These are phyloP conservation scores for Torrubiella hemipterigena DNA, from an alignment of 2,329 filamentous ascomycete species.

Conservation along the genomic window DNA sequence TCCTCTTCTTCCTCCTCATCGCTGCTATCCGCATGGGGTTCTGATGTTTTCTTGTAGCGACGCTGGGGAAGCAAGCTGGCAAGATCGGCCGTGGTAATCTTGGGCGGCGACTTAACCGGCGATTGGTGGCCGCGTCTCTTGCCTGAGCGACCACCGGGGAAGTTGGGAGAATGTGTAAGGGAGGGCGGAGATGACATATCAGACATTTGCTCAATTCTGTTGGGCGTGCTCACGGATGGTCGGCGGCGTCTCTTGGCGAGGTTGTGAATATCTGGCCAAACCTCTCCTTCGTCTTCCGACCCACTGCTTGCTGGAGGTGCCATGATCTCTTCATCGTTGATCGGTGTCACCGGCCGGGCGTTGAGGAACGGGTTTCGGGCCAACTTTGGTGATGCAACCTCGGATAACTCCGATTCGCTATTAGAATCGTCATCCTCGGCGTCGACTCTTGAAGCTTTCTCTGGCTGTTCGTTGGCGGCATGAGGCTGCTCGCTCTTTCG, in stretches of 20 bases:
- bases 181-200: slow-evolving; percentile 53
- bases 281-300: slow-evolving; percentile 28
- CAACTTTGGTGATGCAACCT: slow-evolving; percentile 22
- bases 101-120: slow-evolving; percentile 20
- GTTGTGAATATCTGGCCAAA: slow-evolving; percentile 40
- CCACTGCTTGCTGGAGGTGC: slow-evolving; percentile 45
- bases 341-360: slow-evolving; percentile 27
- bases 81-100: slow-evolving; percentile 42
- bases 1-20: slow-evolving; percentile 44
- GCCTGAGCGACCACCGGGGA: slow-evolving; percentile 15
- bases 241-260: slow-evolving; percentile 34
- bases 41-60: slow-evolving; percentile 26
- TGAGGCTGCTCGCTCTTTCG: slow-evolving; percentile 41
- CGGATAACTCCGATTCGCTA: slow-evolving; percentile 26
- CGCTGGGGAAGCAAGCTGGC: slow-evolving; percentile 42
- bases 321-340: slow-evolving; percentile 35
- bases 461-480: slow-evolving; percentile 22
- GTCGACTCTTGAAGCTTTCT: slow-evolving; percentile 20
- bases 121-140: slow-evolving; percentile 19
- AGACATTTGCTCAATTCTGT: slow-evolving; percentile 27
- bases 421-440: slow-evolving; percentile 11
- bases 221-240: slow-evolving; percentile 23
- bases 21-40: slow-evolving; percentile 27
- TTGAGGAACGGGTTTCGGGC: slow-evolving; percentile 13
- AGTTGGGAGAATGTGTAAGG: slow-evolving; percentile 54